Base-by-base conservation (phyloP, 2,329 filamentous ascomycete species). In the Dactylellina parvicollis region DNA sequence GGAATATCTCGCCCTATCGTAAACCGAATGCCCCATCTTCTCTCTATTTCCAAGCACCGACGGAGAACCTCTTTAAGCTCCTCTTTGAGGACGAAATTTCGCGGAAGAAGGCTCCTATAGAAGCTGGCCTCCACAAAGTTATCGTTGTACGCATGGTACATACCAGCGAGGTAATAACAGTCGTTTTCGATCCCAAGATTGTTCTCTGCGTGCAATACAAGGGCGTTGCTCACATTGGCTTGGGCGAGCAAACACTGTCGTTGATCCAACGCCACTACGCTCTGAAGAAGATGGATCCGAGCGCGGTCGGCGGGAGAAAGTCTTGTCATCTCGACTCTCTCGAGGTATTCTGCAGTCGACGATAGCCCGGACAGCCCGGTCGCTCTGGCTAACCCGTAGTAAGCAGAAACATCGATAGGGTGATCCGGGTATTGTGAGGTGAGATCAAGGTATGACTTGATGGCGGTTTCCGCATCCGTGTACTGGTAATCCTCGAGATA, bases 81-180 rank as follows among this genome's bases (percentile, higher is more conserved):
- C n/a, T 36, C 3, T 18, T 24, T 34, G n/a, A 54, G 3, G 14
- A 12, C 3, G 18, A 36, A 54, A 36, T 20, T 36, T 9, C n/a
- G 49, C 5, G 28, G 30, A n/a, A 54, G 10, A 10, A 54, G 30
- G n/a, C 28, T 54, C 22, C 18, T 59, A 32, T 44, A 59, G 38
- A 59, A 46, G 24, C 30, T n/a, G 7, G 54, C 36, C 28, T 59
- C 38, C 8, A 59, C 38, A 14, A 28, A 59, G 14, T 59, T 46
- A 7, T 34, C 14, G 12, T 16, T 14, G 24, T 16, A 30, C 18
- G 36, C 54, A n/a, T 46, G 12, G 9, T 12, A 28, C 10, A 59
- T 10, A 44, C n/a, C 54, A 9, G 38, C 20, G 12, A 59, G 36
- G 26, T 46, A 59, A 24, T 44, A 10, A 24, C 54, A 59, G 10